Conservation (phyloP, 2,329 filamentous ascomycete genomes). For the Juglanconis oblonga region DNA sequence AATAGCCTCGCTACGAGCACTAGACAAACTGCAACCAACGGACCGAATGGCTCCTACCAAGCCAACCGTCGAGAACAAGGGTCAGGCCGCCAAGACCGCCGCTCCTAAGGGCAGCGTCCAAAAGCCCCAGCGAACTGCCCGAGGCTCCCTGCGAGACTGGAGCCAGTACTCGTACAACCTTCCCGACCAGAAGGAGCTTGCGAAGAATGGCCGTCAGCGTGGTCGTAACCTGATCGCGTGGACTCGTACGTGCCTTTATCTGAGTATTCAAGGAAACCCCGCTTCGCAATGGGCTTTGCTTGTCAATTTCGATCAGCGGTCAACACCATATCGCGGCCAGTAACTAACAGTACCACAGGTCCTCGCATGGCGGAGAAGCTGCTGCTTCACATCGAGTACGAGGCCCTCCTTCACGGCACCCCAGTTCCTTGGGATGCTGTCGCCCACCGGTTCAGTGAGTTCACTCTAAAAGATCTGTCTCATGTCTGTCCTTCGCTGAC, state of each 20-base stretch:
- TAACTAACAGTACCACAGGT: slow-evolving; percentile 27
- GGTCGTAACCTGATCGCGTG: slow-evolving; percentile 41
- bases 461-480: too few relatives aligned
- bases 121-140: background rate
- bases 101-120: background rate
- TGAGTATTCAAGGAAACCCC: background rate
- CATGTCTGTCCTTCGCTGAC: background rate
- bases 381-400: slow-evolving; percentile 38
- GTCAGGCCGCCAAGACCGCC: background rate
- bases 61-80: background rate
- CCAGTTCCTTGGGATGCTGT: slow-evolving; percentile 38
- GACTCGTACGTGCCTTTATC: slow-evolving; percentile 35
- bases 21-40: too few relatives aligned
- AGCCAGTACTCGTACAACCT: slow-evolving; percentile 7
- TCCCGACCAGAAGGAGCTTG: slow-evolving; percentile 14
- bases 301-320: background rate
- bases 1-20: too few relatives aligned
- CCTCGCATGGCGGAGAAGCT: slow-evolving; percentile 46
- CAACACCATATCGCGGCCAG: background rate
- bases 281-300: background rate
- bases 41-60: too few relatives aligned
- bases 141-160: slow-evolving; percentile 3
- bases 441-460: slow-evolving; percentile 34
- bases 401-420: slow-evolving; percentile 30
- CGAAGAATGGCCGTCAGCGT: slow-evolving; percentile 28